A percentile compares a stretch with the other conserved stretches of the same genome.
phyloP scores from a whole-genome alignment of 192 early-diverging fungal genomes.

The Coemansia sp. region DNA sequence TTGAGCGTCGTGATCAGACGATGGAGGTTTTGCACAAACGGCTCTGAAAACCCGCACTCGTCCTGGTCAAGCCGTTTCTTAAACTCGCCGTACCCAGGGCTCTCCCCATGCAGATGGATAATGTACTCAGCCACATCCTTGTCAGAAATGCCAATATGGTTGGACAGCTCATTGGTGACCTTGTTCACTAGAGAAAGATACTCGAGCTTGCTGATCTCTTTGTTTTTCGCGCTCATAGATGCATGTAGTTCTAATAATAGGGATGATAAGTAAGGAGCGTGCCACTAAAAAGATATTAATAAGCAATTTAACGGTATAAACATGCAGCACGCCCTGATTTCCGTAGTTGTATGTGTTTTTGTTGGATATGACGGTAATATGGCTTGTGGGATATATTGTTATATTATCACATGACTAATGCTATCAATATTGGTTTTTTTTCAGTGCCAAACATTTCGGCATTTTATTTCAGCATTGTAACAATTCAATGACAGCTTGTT shows the following conservation, averaged over 20 bases:
- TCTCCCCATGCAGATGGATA: slow-evolving; percentile 78
- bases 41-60: slow-evolving; percentile 80
- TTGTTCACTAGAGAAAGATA: slow-evolving; percentile 86
- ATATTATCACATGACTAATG: too few species aligned
- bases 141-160: slow-evolving; percentile 90
- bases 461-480: too few species aligned
- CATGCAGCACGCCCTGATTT: too few species aligned
- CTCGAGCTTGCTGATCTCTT: slow-evolving; percentile 74
- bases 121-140: slow-evolving; percentile 91
- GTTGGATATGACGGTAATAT: too few species aligned
- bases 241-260: background rate
- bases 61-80: slow-evolving; percentile 65
- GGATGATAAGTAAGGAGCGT: too few species aligned
- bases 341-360: too few species aligned
- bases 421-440: too few species aligned
- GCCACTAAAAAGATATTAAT: too few species aligned
- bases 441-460: too few species aligned
- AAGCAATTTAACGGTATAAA: background rate
- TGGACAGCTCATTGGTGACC: slow-evolving; percentile 86
- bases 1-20: slow-evolving; percentile 85
- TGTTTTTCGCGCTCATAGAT: slow-evolving; percentile 13
- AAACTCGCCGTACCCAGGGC: slow-evolving; percentile 63
- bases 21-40: slow-evolving; percentile 81
- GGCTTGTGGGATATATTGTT: too few species aligned
- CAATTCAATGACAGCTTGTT: too few species aligned